Evolutionary conservation across 1,139 yeast species (phyloP).

Genomic region (Yamadazyma oceani): DNA sequence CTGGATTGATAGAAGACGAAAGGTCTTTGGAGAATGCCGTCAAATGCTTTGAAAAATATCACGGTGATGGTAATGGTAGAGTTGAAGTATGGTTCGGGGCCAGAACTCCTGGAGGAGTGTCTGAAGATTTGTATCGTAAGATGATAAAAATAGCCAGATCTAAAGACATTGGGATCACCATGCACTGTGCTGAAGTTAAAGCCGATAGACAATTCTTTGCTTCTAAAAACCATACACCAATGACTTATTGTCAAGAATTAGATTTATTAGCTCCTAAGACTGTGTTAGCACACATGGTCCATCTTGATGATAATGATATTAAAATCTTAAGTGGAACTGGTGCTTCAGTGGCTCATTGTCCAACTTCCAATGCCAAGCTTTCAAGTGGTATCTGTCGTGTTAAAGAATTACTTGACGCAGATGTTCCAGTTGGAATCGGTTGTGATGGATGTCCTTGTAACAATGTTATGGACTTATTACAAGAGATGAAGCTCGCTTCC

Average conservation of each 20-base stretch:
- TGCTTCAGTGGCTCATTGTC: slow-evolving; percentile 25
- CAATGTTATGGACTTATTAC: slow-evolving; percentile 22
- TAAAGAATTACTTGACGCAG: slow-evolving; percentile 21
- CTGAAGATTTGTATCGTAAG: slow-evolving; percentile 14
- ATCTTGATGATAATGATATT: slow-evolving; percentile 23
- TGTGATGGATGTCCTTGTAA: slow-evolving; percentile 23
- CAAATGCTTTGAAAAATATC: slow-evolving; percentile 16
- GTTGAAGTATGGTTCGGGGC: slow-evolving; percentile 23
- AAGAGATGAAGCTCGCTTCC: slow-evolving; percentile 25
- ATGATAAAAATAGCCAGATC: slow-evolving; percentile 19
- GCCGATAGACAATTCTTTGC: slow-evolving; percentile 22
- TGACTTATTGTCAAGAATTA: slow-evolving; percentile 19
- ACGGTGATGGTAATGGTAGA: slow-evolving; percentile 21
- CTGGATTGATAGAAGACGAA: slow-evolving; percentile 14
- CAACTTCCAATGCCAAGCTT: slow-evolving; percentile 26
- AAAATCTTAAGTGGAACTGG: slow-evolving; percentile 19
- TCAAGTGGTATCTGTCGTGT: slow-evolving; percentile 25
- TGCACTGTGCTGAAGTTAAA: slow-evolving; percentile 23
- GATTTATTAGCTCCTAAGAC: slow-evolving; percentile 21
- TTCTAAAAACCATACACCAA: slow-evolving; percentile 20
- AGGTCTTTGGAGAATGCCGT: slow-evolving; percentile 11
- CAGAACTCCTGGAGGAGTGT: slow-evolving; percentile 17
- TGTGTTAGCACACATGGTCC: slow-evolving; percentile 23
- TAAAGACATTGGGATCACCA: slow-evolving; percentile 20
- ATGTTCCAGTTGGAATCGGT: slow-evolving; percentile 24